These are phyloP conservation scores for Leccinellum luteum DNA, from an alignment of 768 basidiomycete species.

Conservation along the genomic window DNA sequence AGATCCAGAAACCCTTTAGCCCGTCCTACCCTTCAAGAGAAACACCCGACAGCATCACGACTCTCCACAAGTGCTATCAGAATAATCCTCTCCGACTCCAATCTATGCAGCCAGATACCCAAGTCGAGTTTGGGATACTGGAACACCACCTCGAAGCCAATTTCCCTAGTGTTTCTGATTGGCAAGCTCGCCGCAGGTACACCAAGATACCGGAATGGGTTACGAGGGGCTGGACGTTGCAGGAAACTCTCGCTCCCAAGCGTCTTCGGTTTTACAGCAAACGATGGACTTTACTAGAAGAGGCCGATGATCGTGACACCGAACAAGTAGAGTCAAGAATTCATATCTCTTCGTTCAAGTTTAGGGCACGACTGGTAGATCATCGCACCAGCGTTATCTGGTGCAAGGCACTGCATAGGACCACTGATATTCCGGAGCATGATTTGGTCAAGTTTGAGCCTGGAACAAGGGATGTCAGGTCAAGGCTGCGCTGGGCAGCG, in stretches of 20 bases:
- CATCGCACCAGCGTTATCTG: conserved; percentile 17
- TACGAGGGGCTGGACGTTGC: conserved; percentile 28
- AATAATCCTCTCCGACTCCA: conserved; percentile 1
- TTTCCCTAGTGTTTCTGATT: not conserved
- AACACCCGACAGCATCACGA: not conserved
- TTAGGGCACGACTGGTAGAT: conserved; percentile 19
- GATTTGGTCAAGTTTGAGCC: conserved; percentile 13
- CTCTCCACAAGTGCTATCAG: conserved; percentile 10
- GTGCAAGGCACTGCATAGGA: conserved; percentile 7
- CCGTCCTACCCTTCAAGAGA: not conserved
- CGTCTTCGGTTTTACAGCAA: conserved; percentile 28
- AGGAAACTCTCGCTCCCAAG: conserved; percentile 27
- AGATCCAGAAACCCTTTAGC: conserved; percentile 16
- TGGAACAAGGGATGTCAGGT: conserved; percentile 16
- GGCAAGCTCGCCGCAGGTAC: conserved; percentile 1
- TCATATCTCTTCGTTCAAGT: conserved; percentile 16
- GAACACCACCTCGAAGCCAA: conserved; percentile 6
- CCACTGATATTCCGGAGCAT: conserved; percentile 13
- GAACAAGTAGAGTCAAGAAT: conserved; percentile 8
- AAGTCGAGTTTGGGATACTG: conserved; percentile 18
- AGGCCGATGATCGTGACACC: conserved; percentile 16
- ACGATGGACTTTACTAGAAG: conserved; percentile 25
- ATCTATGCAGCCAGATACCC: conserved; percentile 17
- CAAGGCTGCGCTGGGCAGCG: conserved; percentile 28
- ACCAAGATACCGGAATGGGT: conserved; percentile 17